These are phyloP conservation scores for Cryptomeria japonica DNA, from an alignment of 75 land plant species.

Conservation along the genomic window DNA sequence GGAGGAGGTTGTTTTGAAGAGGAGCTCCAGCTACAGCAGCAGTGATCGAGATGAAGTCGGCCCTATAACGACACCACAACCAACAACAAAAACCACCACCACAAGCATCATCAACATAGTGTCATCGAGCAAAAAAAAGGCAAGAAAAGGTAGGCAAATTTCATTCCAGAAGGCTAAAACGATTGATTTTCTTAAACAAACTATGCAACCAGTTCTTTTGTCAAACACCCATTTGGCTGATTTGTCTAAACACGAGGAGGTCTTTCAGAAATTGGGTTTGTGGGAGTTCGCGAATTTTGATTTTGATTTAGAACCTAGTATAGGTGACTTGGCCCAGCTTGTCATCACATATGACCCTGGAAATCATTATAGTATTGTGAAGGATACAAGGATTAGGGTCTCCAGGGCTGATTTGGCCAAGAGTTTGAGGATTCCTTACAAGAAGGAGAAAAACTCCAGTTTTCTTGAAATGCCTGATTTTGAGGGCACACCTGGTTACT, in stretches of 20 bases:
- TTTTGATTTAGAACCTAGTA: constrained; percentile 31
- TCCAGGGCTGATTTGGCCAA: constrained; percentile 52
- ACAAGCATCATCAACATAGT: background rate
- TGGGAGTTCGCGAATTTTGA: constrained; percentile 61
- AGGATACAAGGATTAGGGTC: constrained; percentile 25
- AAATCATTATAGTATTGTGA: constrained; percentile 24
- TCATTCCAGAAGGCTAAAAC: constrained; percentile 8
- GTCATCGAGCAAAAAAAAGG: background rate
- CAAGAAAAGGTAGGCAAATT: background rate
- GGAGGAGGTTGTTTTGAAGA: background rate
- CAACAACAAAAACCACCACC: background rate
- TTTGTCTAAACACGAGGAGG: constrained; percentile 34
- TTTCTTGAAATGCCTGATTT: background rate
- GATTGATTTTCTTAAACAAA: constrained; percentile 13
- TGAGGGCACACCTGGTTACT: constrained; percentile 6
- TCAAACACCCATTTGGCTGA: constrained; percentile 12
- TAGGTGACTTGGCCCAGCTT: constrained; percentile 40
- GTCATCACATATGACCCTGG: constrained; percentile 27
- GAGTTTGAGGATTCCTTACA: constrained; percentile 39
- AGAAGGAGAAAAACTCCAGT: constrained; percentile 17
- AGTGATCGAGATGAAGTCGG: background rate
- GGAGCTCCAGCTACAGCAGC: background rate
- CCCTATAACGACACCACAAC: background rate
- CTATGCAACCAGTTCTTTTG: constrained; percentile 38
- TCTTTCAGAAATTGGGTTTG: constrained; percentile 44